Base-by-base conservation (phyloP, 371 early-diverging fungal genomes). In the Choanephora cucurbitarum region DNA sequence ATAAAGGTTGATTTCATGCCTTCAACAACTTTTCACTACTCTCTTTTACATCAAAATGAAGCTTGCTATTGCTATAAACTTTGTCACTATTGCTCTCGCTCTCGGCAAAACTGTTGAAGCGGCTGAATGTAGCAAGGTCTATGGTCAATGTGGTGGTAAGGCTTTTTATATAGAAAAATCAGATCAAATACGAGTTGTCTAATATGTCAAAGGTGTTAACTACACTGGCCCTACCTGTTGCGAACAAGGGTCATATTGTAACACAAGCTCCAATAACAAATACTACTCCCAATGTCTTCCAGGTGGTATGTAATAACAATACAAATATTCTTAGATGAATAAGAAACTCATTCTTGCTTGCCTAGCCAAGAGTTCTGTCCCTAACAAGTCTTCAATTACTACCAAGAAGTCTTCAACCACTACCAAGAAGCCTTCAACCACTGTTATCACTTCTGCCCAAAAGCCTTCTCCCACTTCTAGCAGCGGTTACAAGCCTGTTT, bases 261-360 rank as follows among this genome's bases (percentile, higher is more conserved):
- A n/a, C n/a, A n/a, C n/a, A n/a, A n/a, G n/a, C n/a, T 39, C 45
- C 19, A 43, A 50, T n/a, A 70, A 70, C 37, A 45, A 37, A 0
- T 73, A 57, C 37, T 73, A 73, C 37, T 70, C 66, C 15, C 73
- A 73, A 58, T 73, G 73, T 52, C 44, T 67, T 19, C 70, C 73
- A 4, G 31, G 15, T 28, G 23, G 50, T 46, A 50, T 41, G 41
- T 28, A 28, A 28, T 34, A 14, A 44, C 4, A 21, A 43, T 5
- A 5, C 32, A 32, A 10, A 17, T 7, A 34, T n/a, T 18, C 15
- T 4, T 31, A 6, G 9, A 3, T 43, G 13, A 1, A 17, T 3
- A 43, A 17, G n/a, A 23, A 44, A 32, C 14, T 28, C 28, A 28
- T 28, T 7, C 7, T 28, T 28, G 7, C 19, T 19, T n/a, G 17